A percentile compares a stretch with the other conserved stretches of the same genome.
These are phyloP conservation scores for Chlamydomonas sphaeroides DNA, from an alignment of 139 green algal species.

Conservation along the genomic window DNA sequence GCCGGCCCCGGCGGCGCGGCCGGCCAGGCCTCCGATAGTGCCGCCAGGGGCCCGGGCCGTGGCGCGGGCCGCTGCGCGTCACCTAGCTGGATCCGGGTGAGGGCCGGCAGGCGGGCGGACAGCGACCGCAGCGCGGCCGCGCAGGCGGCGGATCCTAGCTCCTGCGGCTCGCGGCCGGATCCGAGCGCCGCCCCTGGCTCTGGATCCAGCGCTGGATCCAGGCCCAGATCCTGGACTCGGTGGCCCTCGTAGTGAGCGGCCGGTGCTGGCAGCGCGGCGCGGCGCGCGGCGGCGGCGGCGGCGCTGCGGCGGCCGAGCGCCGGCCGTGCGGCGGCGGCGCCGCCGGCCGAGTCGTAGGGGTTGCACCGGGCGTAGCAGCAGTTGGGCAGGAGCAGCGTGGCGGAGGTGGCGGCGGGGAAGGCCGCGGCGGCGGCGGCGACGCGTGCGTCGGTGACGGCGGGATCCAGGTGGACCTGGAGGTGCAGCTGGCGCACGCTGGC, in stretches of 20 bases:
- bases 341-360: background rate
- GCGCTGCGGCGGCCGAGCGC: constrained; percentile 4
- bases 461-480: constrained; percentile 14
- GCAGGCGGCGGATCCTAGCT: background rate
- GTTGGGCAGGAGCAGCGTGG: constrained; percentile 31
- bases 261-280: background rate
- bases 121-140: background rate
- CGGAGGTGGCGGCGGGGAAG: constrained; percentile 18
- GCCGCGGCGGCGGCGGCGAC: constrained; percentile 8
- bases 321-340: background rate
- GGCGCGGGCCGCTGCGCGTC: background rate
- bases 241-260: too few species aligned
- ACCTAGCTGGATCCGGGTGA: background rate
- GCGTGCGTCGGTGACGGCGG: background rate
- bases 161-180: too few species aligned
- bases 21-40: too few species aligned
- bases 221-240: too few species aligned
- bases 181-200: too few species aligned
- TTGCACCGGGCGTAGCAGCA: background rate
- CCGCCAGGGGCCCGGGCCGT: background rate
- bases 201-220: too few species aligned
- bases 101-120: background rate
- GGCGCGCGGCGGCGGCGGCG: background rate
- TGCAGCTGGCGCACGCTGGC: background rate
- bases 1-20: background rate